Evolutionary conservation across 441 rosid genomes (phyloP), one percentile per base, ranked within the genome.

Genomic region (Euphorbia schlechtendalii): DNA sequence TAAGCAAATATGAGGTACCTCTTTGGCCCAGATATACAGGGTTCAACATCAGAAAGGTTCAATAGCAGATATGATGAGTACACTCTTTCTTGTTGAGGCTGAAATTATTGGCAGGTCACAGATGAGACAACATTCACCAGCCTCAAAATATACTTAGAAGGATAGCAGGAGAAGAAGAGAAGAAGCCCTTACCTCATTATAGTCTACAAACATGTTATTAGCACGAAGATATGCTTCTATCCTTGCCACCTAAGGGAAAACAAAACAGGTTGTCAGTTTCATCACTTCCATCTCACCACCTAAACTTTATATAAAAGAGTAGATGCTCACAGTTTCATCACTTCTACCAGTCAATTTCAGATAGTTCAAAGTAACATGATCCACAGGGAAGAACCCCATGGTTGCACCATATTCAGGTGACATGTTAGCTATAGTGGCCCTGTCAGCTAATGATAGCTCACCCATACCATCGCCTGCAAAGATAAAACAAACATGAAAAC

Each of bases 351-450:
- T 95, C 84, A 95, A 82, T 78, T 84, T 95, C 53, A 95, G 95
- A 80, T 92, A 95, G 64, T 92, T 92, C 63, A 95, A 75, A 41
- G 99, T 88, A 75, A 89, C 97, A 82, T 84, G 96, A 78, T 95
- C 99, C 25, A 95, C 99, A 17, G 98, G 99, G 84, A 95, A 95
- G 81, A 95, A 92, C 8, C 99, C 99, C 99, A 95, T 95, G 78
- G 99, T 95, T 73, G 99, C 98, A 80, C 99, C 99, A 74, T 95
- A 95, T 76, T 95, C 99, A 0, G 99, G 99, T 73, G 99, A 89
- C 99, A 95, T 95, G 69, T 95, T 95, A 62, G 98, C 99, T 69
- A 92, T 95, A 21, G 99, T 95, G 15, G 99, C 99, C 82, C 99
- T 86, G 81, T 95, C 99, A 69, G 99, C 99, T 64, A 95, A 82